phyloP scores from a whole-genome alignment of 164 flowering plant genomes.

The Nymphaea thermarum region DNA sequence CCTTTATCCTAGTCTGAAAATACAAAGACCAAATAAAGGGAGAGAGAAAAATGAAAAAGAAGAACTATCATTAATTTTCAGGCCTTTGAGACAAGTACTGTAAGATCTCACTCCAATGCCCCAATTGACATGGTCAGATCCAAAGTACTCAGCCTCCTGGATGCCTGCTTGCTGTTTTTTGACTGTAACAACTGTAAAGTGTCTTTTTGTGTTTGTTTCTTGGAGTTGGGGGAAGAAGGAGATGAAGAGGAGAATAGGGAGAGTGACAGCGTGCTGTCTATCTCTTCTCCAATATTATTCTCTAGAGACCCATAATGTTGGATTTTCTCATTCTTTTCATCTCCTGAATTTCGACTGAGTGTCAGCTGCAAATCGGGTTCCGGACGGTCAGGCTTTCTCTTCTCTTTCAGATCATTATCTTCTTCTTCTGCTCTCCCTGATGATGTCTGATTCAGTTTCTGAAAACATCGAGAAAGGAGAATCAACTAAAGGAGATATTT shows the following conservation, averaged over 20 bases:
- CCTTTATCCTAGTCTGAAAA: background rate
- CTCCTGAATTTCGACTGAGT: background rate
- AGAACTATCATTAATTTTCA: background rate
- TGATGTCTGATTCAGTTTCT: background rate
- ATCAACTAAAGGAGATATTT: background rate
- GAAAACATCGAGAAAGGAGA: background rate
- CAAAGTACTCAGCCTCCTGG: conserved; percentile 26
- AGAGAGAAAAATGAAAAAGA: background rate
- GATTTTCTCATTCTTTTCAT: background rate
- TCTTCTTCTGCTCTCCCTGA: background rate
- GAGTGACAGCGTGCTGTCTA: background rate
- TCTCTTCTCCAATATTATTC: background rate
- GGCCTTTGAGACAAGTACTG: conserved; percentile 27
- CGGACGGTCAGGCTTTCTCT: background rate
- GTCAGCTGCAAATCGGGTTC: background rate
- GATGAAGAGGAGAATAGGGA: background rate
- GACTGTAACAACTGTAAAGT: conserved; percentile 3
- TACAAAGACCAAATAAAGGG: background rate
- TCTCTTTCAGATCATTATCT: background rate
- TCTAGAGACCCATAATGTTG: background rate
- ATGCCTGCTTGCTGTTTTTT: conserved; percentile 18
- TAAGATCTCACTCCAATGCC: conserved; percentile 35
- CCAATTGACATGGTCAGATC: conserved; percentile 30
- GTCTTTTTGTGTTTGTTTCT: background rate
- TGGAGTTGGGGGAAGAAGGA: background rate